Evolutionary conservation across 352 stramenopile species (phyloP), one percentile per base, ranked within the genome.

Genomic region (Stramenopiles sp.): DNA sequence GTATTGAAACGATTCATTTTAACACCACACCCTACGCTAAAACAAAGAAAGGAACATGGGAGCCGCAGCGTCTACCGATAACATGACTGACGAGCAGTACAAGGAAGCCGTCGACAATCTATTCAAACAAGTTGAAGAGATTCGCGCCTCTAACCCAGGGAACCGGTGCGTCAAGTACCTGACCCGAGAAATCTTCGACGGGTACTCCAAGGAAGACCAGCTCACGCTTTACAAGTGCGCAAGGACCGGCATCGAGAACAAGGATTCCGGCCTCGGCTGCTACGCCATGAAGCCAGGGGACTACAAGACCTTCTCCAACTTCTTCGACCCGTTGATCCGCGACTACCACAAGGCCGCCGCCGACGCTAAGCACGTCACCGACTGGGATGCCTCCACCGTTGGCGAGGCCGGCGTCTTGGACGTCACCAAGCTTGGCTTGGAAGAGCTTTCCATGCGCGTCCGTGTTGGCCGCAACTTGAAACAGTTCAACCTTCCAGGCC

Each of bases 381-480:
- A 83, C 79, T 83, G 79, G 79, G 78, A 83, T 73, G 49, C 79
- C 36, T 49, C 75, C 30, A 78, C 34, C 4, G 79, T 83, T 49
- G 78, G 74, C 32, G 37, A 12, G 0, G 76, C 71, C n/a, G 79
- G 79, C 32, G 73, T 76, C 6, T 79, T 83, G 4, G 82, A 86
- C 79, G 76, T 86, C 1, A 79, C 77, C 36, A 84, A 83, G 80
- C 74, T 86, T 30, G 81, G 81, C 31, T 78, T 83, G 12, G 75
- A 79, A 53, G 81, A 81, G 73, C 80, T 84, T 48, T 86, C 82
- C 1, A 85, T 86, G 78, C 85, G 87, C 53, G 89, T 93, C 53
- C 84, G 87, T 25, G 86, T 88, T 2, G 87, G 87, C 3, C 83
- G 87, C 34, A 93, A 92, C 83, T 84, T 93, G 74, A 81, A 82